Base-by-base conservation (phyloP, 2,329 filamentous ascomycete species). In the Furcasterigmium sp. region DNA sequence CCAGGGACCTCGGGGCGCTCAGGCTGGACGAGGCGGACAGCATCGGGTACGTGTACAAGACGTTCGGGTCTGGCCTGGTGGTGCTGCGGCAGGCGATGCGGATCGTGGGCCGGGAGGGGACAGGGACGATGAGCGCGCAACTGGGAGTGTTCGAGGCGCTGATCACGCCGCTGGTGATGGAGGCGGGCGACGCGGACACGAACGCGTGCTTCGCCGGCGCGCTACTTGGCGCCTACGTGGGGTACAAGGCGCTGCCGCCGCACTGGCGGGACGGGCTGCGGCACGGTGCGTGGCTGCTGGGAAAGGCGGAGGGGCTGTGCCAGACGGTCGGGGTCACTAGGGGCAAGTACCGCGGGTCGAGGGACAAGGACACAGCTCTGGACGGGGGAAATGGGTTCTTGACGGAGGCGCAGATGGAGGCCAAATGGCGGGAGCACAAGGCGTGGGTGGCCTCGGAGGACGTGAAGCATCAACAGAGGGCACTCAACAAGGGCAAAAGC, bases 31-130 rank as follows among this genome's bases (percentile, higher is more conserved):
- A 71, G 15, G 47, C 50, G 6, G 51, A 53, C 20, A 64, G 67
- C 51, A 75, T 77, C 37, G 74, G 75, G 4, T 76, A 76, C 46
- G 72, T 75, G 20, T 76, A 75, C 55, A 76, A 77, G 55, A 68
- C 69, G 5, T 64, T 78, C 11, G 73, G 73, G 0, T 63, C 70
- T 0, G 72, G 70, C 0, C 58, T 76, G 10, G 49, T 72, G 15
- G 54, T 65, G 10, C 55, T 76, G 8, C 61, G 73, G 3, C 51
- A 67, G 15, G 69, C 65, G 1, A 70, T 76, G 49, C 58, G 64
- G 6, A 56, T 57, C 40, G 44, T 57, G 13, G 48, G 46, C 5
- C 45, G 50, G 4, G 44, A 48, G 5, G 30, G 43, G 8, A n/a
- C n/a, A n/a, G 42, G 45, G 1, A 40, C 46, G 5, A 21, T 61